Percentiles rank a stretch among this genome's conserved stretches.
These are phyloP conservation scores for Diaporthe sp. DNA, from an alignment of 2,329 filamentous ascomycete species.

Conservation along the genomic window DNA sequence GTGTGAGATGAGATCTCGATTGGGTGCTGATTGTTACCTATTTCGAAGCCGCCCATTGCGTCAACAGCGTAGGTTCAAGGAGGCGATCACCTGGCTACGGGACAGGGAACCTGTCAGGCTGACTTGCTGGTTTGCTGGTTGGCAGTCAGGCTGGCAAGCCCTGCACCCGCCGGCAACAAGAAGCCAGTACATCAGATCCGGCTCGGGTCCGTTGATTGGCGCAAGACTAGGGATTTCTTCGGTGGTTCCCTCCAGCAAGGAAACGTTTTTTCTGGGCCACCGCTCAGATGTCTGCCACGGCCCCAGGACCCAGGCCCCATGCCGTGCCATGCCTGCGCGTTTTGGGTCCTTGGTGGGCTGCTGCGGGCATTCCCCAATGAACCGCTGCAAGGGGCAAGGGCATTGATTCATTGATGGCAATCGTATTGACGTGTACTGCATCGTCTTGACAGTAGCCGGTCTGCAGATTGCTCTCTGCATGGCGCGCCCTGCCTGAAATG, in stretches of 20 bases:
- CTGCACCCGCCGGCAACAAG: slow-evolving; percentile 5
- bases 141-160: neutral
- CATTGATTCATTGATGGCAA: slow-evolving; percentile 1
- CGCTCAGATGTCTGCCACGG: slow-evolving; percentile 23
- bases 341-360: slow-evolving; percentile 14
- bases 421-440: slow-evolving; percentile 1
- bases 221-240: slow-evolving; percentile 22
- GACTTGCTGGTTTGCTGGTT: slow-evolving; percentile 4
- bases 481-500: slow-evolving; percentile 15
- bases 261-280: slow-evolving; percentile 23
- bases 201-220: slow-evolving; percentile 26
- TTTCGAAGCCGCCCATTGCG: slow-evolving; percentile 18
- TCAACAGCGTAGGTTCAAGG: slow-evolving; percentile 3
- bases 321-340: slow-evolving; percentile 4
- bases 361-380: slow-evolving; percentile 15
- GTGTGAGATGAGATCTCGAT: slow-evolving; percentile 28
- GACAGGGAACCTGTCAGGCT: slow-evolving; percentile 13
- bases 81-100: slow-evolving; percentile 7
- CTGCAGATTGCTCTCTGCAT: neutral
- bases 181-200: slow-evolving; percentile 32
- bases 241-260: slow-evolving; percentile 27
- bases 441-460: neutral
- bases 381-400: slow-evolving; percentile 16
- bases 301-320: neutral
- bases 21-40: slow-evolving; percentile 24